phyloP scores from a whole-genome alignment of 83 land plant genomes.

The Thuja plicata region DNA sequence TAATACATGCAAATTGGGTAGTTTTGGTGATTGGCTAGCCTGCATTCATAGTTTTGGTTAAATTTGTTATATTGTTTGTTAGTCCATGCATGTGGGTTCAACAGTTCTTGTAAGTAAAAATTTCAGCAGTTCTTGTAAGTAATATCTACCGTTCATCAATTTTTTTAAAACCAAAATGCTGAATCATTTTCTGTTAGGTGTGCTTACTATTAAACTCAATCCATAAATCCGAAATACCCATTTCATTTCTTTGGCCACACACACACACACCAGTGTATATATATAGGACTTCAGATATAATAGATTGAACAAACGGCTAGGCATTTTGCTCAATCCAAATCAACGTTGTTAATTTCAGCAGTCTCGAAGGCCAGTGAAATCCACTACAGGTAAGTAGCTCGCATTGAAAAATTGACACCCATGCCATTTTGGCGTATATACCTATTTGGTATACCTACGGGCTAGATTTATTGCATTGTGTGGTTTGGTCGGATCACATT shows the following conservation, averaged over 20 bases:
- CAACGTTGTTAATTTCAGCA: neutral
- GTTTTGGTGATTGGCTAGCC: too few species aligned
- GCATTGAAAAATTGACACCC: neutral
- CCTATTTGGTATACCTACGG: neutral
- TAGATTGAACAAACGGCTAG: neutral
- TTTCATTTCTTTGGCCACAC: neutral
- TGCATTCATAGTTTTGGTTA: too few species aligned
- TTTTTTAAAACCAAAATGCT: neutral
- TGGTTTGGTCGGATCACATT: neutral
- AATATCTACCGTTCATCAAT: neutral
- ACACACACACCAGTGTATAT: neutral
- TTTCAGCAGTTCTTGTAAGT: conserved; percentile 69
- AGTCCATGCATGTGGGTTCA: too few species aligned
- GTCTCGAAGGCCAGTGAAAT: neutral
- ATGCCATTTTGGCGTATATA: neutral
- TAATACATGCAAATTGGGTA: too few species aligned
- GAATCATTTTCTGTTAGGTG: neutral
- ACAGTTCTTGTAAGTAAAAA: too few species aligned
- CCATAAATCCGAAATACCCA: neutral
- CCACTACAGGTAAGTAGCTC: neutral
- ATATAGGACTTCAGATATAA: neutral
- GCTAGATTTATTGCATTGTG: neutral
- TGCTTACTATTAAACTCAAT: neutral
- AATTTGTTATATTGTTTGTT: too few species aligned
- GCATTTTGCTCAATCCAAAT: neutral